These are phyloP conservation scores for Aspergillus olivimuriae DNA, from an alignment of 495 filamentous ascomycete genomes.

Conservation along the genomic window DNA sequence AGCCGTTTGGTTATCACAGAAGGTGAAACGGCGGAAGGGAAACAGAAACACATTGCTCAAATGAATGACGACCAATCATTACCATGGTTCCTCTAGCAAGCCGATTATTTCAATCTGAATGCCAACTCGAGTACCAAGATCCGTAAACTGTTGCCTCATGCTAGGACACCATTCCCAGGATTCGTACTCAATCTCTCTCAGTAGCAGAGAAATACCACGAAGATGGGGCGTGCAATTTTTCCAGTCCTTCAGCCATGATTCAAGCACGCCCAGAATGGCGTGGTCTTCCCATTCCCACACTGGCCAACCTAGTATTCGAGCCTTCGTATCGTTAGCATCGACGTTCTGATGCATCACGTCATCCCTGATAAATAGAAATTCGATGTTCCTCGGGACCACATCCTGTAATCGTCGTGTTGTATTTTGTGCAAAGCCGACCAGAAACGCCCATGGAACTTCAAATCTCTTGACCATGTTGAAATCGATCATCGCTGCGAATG, in stretches of 20 bases:
- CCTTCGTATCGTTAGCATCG: background rate
- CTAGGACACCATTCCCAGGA: background rate
- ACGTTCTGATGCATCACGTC: background rate
- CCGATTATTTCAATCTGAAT: conserved; percentile 2
- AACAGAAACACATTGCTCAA: background rate
- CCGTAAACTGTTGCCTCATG: conserved; percentile 1
- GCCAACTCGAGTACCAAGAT: conserved; percentile 1
- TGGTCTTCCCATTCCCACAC: background rate
- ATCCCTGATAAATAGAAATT: conserved; percentile 1
- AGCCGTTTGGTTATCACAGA: background rate
- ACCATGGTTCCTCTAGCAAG: background rate
- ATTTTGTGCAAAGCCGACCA: conserved; percentile 5
- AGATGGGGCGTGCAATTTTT: conserved; percentile 9
- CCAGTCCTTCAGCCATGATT: conserved; percentile 12
- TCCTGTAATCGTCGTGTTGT: conserved; percentile 6
- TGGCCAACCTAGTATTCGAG: background rate
- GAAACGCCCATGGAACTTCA: conserved; percentile 1
- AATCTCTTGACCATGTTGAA: conserved; percentile 3
- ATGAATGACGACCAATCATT: background rate
- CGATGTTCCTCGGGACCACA: conserved; percentile 5
- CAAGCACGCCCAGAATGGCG: conserved; percentile 5
- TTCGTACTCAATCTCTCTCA: background rate
- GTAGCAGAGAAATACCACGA: conserved; percentile 7
- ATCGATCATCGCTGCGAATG: background rate
- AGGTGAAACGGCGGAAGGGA: background rate